Conservation (phyloP, 75 land plant genomes). For the Adiantum capillusveneris region DNA sequence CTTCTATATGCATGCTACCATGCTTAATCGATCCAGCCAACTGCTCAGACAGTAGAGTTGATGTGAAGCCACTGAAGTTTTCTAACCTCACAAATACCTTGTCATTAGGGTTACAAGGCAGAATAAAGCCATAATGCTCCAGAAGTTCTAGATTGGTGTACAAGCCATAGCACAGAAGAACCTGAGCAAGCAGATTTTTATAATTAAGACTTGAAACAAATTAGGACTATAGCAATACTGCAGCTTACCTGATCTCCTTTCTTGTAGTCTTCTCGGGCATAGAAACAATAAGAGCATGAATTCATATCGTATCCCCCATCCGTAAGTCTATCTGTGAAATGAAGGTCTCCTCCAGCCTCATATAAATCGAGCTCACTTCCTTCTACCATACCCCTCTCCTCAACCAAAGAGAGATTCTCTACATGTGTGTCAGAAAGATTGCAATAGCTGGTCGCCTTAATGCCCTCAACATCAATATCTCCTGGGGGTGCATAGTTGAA, state of each 20-base stretch:
- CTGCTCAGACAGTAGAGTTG: constrained; percentile 10
- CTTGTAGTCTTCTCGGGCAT: constrained; percentile 65
- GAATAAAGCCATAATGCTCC: constrained; percentile 91
- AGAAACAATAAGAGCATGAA: constrained; percentile 63
- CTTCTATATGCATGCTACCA: constrained; percentile 41
- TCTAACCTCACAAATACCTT: constrained; percentile 50
- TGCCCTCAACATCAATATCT: neutral
- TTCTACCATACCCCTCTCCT: neutral
- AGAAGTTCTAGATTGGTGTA: constrained; percentile 91
- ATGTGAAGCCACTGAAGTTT: neutral
- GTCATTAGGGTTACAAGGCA: constrained; percentile 71
- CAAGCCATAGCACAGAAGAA: constrained; percentile 77
- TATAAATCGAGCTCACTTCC: neutral
- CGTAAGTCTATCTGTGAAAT: constrained; percentile 38
- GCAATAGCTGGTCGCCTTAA: neutral
- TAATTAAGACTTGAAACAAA: neutral
- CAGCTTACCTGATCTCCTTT: constrained; percentile 73
- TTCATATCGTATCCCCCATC: constrained; percentile 73
- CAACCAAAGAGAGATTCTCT: neutral
- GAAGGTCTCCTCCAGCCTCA: neutral
- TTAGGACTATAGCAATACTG: neutral
- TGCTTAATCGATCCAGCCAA: constrained; percentile 9
- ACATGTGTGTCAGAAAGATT: neutral
- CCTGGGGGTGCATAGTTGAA: constrained; percentile 87
- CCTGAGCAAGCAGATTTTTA: constrained; percentile 38